Evolutionary conservation across 768 basidiomycete genomes (phyloP).

Genomic region (Solioccasus polychromus): DNA sequence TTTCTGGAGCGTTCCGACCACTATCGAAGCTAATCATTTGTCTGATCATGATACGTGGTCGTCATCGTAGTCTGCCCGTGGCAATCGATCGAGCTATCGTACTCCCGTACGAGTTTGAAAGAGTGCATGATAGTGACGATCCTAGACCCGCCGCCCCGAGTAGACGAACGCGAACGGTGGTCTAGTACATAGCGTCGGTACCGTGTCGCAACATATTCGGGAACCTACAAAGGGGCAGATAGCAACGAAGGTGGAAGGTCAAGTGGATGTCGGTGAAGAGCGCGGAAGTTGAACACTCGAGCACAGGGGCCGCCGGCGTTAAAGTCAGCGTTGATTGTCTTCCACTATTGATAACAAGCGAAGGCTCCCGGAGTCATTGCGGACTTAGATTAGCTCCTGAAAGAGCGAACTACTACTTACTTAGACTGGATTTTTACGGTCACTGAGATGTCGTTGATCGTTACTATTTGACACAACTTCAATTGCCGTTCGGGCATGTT

Average conservation of each 20-base stretch:
- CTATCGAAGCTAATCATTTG: slow-evolving; percentile 87
- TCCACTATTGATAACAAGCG: no score
- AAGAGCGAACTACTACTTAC: no score
- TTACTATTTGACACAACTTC: no score
- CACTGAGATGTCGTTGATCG: no score
- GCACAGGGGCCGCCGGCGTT: no score
- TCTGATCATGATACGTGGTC: slow-evolving; percentile 89
- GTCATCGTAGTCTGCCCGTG: slow-evolving; percentile 84
- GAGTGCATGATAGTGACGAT: slow-evolving; percentile 19
- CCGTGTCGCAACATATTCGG: neutral
- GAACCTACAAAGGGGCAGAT: neutral
- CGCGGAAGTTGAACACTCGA: neutral
- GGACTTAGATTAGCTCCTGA: no score
- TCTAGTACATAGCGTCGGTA: slow-evolving; percentile 3
- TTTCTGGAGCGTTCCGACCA: slow-evolving; percentile 73
- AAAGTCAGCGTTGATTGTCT: no score
- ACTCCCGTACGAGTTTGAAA: slow-evolving; percentile 63
- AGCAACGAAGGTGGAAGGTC: neutral
- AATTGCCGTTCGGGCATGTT: slow-evolving; percentile 8
- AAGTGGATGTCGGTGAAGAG: neutral
- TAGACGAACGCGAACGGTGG: slow-evolving; percentile 15
- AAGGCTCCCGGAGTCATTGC: no score
- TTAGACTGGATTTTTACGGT: no score
- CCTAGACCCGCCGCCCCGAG: neutral
- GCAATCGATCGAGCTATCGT: slow-evolving; percentile 88